These are phyloP conservation scores for Cutaneotrichosporon sp. DNA, from an alignment of 1,284 basidiomycete species.

Conservation along the genomic window DNA sequence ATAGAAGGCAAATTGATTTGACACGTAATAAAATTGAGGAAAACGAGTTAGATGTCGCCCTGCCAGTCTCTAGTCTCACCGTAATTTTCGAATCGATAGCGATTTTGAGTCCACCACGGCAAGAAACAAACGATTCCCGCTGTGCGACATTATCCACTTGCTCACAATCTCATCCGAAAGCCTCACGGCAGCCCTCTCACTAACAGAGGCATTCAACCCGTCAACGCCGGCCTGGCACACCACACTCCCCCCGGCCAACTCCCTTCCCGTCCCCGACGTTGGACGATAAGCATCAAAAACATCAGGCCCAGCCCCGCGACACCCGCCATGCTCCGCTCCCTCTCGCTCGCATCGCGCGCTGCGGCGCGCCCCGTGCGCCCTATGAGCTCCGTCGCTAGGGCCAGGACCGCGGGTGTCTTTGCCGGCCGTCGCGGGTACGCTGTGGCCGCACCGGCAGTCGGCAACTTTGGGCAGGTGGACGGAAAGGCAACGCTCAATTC, in stretches of 20 bases:
- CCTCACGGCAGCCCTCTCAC: too few relatives aligned
- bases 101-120: too few relatives aligned
- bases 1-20: too few relatives aligned
- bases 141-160: too few relatives aligned
- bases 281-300: neutral
- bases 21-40: too few relatives aligned
- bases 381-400: neutral
- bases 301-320: neutral
- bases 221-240: neutral
- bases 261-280: neutral
- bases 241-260: neutral
- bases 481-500: slow-evolving; percentile 81
- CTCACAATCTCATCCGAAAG: too few relatives aligned
- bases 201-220: too few relatives aligned
- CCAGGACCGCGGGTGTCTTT: slow-evolving; percentile 1
- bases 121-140: too few relatives aligned
- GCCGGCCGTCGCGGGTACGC: slow-evolving; percentile 48
- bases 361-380: slow-evolving; percentile 3
- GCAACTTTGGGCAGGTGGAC: slow-evolving; percentile 61
- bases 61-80: too few relatives aligned
- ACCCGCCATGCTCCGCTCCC: slow-evolving; percentile 17
- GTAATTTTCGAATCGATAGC: too few relatives aligned
- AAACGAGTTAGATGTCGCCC: too few relatives aligned
- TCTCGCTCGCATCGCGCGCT: slow-evolving; percentile 19
- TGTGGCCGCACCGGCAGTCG: slow-evolving; percentile 72